phyloP scores from a whole-genome alignment of 805 yeast species.

The Clavispora santaluciae region DNA sequence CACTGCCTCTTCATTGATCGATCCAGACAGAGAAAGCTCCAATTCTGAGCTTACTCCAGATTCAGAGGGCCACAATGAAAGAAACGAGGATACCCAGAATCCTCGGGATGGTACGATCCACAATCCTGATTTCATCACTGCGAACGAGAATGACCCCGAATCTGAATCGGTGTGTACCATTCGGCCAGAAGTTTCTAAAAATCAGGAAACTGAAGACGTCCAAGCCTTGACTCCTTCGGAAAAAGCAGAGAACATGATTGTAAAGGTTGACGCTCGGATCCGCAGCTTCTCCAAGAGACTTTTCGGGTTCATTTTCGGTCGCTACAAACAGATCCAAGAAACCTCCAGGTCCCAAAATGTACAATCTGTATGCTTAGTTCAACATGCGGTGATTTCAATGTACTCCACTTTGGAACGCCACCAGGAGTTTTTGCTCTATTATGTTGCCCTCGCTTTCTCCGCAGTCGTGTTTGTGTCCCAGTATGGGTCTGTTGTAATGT shows the following conservation, averaged over 20 bases:
- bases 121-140: not conserved
- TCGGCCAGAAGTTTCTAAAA: not conserved
- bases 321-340: not conserved
- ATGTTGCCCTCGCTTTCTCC: not conserved
- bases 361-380: not conserved
- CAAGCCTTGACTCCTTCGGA: too few relatives aligned
- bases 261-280: not conserved
- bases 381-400: not conserved
- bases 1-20: constrained; percentile 11
- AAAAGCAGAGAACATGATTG: not conserved
- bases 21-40: not conserved
- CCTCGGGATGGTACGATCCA: not conserved
- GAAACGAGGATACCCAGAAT: too few relatives aligned
- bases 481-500: not conserved
- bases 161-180: not conserved
- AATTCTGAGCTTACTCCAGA: not conserved
- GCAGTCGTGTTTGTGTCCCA: not conserved
- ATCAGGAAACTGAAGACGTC: too few relatives aligned
- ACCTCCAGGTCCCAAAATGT: not conserved
- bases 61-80: too few relatives aligned
- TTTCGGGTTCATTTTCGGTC: not conserved
- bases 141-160: not conserved
- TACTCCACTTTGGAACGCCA: constrained; percentile 3
- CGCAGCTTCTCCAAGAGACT: not conserved
- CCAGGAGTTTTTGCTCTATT: constrained; percentile 6